These are phyloP conservation scores for Claviceps sp. DNA, from an alignment of 2,329 filamentous ascomycete species.

Conservation along the genomic window DNA sequence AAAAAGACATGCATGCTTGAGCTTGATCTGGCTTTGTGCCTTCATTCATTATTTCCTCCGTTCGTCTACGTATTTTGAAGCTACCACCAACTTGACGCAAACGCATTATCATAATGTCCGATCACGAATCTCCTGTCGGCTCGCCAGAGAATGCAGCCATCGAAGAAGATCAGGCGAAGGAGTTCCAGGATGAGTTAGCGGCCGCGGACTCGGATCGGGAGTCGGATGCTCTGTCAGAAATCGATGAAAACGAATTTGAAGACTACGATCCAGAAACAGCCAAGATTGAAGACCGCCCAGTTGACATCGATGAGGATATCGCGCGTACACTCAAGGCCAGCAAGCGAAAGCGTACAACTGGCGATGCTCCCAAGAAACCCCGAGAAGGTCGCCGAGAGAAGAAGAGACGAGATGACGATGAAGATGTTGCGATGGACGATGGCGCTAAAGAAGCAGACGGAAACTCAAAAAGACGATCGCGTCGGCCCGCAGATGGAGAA, in stretches of 20 bases:
- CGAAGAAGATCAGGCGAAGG: conserved; percentile 28
- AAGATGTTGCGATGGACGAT: conserved; percentile 34
- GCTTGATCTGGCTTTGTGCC: not conserved
- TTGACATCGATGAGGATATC: conserved; percentile 55
- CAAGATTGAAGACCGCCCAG: conserved; percentile 47
- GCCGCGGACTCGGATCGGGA: conserved; percentile 38
- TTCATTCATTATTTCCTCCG: not conserved
- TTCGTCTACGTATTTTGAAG: not conserved
- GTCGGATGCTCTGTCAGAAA: conserved; percentile 49
- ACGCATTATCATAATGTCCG: conserved; percentile 26
- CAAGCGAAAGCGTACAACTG: conserved; percentile 52
- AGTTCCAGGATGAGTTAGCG: conserved; percentile 26
- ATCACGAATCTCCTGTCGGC: conserved; percentile 28
- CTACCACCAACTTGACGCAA: not conserved
- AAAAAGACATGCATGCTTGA: not conserved
- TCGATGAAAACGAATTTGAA: conserved; percentile 56
- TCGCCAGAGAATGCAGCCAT: conserved; percentile 23
- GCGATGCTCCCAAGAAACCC: conserved; percentile 56
- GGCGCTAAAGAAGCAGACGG: conserved; percentile 31
- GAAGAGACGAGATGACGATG: conserved; percentile 38
- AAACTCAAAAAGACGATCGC: conserved; percentile 33
- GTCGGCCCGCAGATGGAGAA: conserved; percentile 31
- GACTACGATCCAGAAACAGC: conserved; percentile 54
- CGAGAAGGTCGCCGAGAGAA: conserved; percentile 61
- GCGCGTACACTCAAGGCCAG: conserved; percentile 49